phyloP scores from a whole-genome alignment of 108 stramenopile species.

The Chaetoceros muelleri region DNA sequence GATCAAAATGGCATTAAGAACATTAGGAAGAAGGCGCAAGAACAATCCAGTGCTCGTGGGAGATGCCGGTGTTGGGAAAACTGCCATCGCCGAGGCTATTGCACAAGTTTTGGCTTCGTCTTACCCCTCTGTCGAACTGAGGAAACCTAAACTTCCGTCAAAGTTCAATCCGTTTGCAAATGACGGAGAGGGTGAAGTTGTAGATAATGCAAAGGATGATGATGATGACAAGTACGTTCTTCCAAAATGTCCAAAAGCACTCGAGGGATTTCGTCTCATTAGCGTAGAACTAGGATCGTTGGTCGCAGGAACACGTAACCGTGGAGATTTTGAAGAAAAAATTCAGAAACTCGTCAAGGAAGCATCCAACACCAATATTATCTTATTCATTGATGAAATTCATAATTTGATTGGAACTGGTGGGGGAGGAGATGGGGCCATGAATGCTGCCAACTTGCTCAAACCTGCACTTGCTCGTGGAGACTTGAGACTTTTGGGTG shows the following conservation, averaged over 20 bases:
- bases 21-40: slow-evolving; percentile 74
- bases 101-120: slow-evolving; percentile 62
- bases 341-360: slow-evolving; percentile 67
- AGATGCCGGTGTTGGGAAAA: slow-evolving; percentile 70
- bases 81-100: slow-evolving; percentile 81
- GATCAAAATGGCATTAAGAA: slow-evolving; percentile 52
- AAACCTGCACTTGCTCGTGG: slow-evolving; percentile 84
- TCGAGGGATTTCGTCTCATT: slow-evolving; percentile 50
- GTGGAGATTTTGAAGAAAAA: slow-evolving; percentile 83
- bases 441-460: slow-evolving; percentile 84
- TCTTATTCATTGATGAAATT: slow-evolving; percentile 83
- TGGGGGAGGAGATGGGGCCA: slow-evolving; percentile 78
- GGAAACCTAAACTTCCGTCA: slow-evolving; percentile 9
- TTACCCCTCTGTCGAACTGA: slow-evolving; percentile 2
- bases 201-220: slow-evolving; percentile 24
- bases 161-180: slow-evolving; percentile 27
- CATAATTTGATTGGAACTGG: slow-evolving; percentile 78
- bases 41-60: slow-evolving; percentile 38
- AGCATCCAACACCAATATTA: slow-evolving; percentile 42
- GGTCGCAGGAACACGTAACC: slow-evolving; percentile 72
- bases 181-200: slow-evolving; percentile 15
- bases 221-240: slow-evolving; percentile 51
- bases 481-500: slow-evolving; percentile 67
- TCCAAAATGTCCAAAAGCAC: slow-evolving; percentile 49
- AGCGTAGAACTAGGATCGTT: slow-evolving; percentile 63